These are phyloP conservation scores for Fusarium sp. DNA, from an alignment of 2,329 filamentous ascomycete species.

Conservation along the genomic window DNA sequence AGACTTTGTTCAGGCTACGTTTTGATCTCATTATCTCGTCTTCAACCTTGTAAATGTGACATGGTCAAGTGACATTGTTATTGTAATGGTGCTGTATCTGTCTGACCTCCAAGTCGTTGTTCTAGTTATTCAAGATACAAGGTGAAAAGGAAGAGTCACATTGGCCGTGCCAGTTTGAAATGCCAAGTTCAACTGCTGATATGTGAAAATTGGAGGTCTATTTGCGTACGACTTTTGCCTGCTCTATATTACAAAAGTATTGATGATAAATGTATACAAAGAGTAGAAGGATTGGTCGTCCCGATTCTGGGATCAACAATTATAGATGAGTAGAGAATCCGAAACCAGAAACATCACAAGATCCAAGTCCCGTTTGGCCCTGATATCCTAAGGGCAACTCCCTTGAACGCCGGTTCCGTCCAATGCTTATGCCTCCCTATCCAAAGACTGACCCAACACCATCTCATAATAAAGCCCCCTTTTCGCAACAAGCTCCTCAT, in stretches of 20 bases:
- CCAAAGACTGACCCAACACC: conserved; percentile 57
- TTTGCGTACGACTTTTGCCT: no score
- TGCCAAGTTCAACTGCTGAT: background rate
- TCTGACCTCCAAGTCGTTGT: background rate
- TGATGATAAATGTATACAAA: background rate
- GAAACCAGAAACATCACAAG: background rate
- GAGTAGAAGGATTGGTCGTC: background rate
- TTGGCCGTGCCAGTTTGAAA: background rate
- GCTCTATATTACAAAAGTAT: background rate
- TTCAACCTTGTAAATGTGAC: background rate
- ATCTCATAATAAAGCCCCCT: conserved; percentile 63
- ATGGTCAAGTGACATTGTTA: background rate
- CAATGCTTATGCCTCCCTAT: conserved; percentile 43
- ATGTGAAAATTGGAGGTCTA: background rate
- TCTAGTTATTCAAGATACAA: background rate
- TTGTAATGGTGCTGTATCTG: background rate
- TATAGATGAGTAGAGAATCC: background rate
- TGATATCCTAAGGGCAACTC: background rate
- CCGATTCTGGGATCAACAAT: background rate
- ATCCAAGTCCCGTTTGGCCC: background rate
- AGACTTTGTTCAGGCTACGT: conserved; percentile 6
- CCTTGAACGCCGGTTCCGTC: background rate
- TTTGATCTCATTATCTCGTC: background rate
- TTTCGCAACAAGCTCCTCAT: conserved; percentile 63
- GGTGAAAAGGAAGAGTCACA: background rate